Percentiles rank a stretch among this genome's conserved stretches.
Evolutionary conservation across 352 stramenopile genomes (phyloP).

Genomic region (Plasmopara viticola): DNA sequence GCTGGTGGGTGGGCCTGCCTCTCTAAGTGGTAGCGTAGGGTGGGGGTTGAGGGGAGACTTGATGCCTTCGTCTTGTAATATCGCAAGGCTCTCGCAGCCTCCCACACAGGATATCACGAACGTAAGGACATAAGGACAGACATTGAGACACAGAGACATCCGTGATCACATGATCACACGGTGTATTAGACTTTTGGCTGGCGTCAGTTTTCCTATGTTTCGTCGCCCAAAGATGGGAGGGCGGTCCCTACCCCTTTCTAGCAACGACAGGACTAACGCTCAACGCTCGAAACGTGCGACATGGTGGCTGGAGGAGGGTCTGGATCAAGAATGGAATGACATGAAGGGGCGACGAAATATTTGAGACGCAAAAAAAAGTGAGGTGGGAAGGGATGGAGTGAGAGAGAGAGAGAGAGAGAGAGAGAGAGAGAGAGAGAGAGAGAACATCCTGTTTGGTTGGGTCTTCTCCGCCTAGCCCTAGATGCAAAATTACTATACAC

Average conservation of each 20-base stretch:
- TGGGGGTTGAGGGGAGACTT: slow-evolving; percentile 12
- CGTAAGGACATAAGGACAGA: not conserved
- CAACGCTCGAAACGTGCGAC: slow-evolving; percentile 5
- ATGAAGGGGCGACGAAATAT: too few relatives aligned
- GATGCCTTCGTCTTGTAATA: slow-evolving; percentile 3
- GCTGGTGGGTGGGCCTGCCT: too few relatives aligned
- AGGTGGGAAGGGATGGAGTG: too few relatives aligned
- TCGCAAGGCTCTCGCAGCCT: slow-evolving; percentile 29
- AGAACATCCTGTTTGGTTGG: too few relatives aligned
- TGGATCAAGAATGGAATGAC: too few relatives aligned
- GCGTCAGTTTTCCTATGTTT: slow-evolving; percentile 23
- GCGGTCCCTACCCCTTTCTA: slow-evolving; percentile 5
- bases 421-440: too few relatives aligned
- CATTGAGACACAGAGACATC: slow-evolving; percentile 21
- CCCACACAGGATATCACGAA: slow-evolving; percentile 9
- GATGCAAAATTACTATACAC: too few relatives aligned
- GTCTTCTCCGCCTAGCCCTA: too few relatives aligned
- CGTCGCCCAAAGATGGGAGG: slow-evolving; percentile 16
- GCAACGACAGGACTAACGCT: slow-evolving; percentile 17
- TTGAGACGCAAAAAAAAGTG: too few relatives aligned
- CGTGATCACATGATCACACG: slow-evolving; percentile 6
- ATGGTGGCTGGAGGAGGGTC: too few relatives aligned
- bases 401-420: too few relatives aligned
- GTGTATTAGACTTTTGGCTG: slow-evolving; percentile 16
- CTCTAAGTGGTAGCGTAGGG: slow-evolving; percentile 7